phyloP scores from a whole-genome alignment of 2,329 filamentous ascomycete genomes.

The Penicillium paneum region DNA sequence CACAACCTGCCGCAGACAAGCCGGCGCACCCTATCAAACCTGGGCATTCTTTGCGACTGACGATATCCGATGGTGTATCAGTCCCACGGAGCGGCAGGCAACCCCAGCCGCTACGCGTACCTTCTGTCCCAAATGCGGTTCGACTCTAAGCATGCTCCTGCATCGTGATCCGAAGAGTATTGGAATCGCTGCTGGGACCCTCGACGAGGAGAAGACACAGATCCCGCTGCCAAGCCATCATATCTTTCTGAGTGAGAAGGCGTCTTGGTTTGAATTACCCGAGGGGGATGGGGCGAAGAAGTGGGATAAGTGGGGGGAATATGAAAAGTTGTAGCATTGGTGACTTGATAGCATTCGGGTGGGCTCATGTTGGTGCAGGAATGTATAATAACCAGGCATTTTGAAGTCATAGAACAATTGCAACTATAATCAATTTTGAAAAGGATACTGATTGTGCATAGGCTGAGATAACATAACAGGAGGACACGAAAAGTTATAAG shows the following conservation, averaged over 20 bases:
- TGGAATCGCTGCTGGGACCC: conserved; percentile 40
- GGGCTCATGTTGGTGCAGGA: background rate
- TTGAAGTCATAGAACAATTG: background rate
- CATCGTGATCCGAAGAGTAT: conserved; percentile 31
- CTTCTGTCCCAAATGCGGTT: conserved; percentile 48
- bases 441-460: conserved; percentile 2
- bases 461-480: conserved; percentile 26
- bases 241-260: conserved; percentile 47
- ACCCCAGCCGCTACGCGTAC: conserved; percentile 44
- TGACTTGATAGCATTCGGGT: background rate
- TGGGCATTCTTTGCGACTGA: conserved; percentile 40
- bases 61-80: conserved; percentile 35
- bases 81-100: conserved; percentile 34
- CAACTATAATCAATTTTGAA: background rate
- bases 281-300: conserved; percentile 33
- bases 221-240: conserved; percentile 33
- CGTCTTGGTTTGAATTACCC: conserved; percentile 39
- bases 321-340: background rate
- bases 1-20: conserved; percentile 48
- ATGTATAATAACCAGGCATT: background rate
- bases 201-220: conserved; percentile 36
- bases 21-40: conserved; percentile 46
- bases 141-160: conserved; percentile 47
- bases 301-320: conserved; percentile 21
- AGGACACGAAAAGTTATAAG: conserved; percentile 13